These are phyloP conservation scores for Raffaelea arxii DNA, from an alignment of 2,329 filamentous ascomycete species.

Conservation along the genomic window DNA sequence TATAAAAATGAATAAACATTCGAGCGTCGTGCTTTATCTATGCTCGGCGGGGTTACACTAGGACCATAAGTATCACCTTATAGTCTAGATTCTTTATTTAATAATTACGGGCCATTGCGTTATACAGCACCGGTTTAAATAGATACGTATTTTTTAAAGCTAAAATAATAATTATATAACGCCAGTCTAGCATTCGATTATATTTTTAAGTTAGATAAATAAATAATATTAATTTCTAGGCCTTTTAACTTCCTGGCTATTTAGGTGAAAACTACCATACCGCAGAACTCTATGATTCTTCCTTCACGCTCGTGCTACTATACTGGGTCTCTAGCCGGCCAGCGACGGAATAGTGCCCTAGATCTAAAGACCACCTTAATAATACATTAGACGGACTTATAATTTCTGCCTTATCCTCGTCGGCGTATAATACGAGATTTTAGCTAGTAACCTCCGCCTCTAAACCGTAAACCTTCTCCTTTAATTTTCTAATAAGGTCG, in stretches of 20 bases:
- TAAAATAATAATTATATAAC: not conserved
- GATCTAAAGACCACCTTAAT: not conserved
- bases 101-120: not conserved
- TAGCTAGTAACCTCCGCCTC: no score
- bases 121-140: not conserved
- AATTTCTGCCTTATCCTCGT: no score
- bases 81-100: not conserved
- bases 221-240: not conserved
- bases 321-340: no score
- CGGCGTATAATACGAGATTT: no score
- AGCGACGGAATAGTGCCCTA: no score
- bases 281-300: no score
- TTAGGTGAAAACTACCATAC: not conserved
- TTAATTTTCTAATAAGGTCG: no score
- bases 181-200: not conserved
- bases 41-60: no score
- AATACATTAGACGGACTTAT: not conserved
- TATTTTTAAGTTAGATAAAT: not conserved
- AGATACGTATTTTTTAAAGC: not conserved
- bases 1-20: not conserved
- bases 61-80: no score
- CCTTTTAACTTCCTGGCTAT: no score
- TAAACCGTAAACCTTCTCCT: no score
- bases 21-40: not conserved
- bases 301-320: no score